Percentiles rank a stretch among this genome's conserved stretches.
These are phyloP conservation scores for Macrocybe gigantea DNA, from an alignment of 768 basidiomycete species.

Conservation along the genomic window DNA sequence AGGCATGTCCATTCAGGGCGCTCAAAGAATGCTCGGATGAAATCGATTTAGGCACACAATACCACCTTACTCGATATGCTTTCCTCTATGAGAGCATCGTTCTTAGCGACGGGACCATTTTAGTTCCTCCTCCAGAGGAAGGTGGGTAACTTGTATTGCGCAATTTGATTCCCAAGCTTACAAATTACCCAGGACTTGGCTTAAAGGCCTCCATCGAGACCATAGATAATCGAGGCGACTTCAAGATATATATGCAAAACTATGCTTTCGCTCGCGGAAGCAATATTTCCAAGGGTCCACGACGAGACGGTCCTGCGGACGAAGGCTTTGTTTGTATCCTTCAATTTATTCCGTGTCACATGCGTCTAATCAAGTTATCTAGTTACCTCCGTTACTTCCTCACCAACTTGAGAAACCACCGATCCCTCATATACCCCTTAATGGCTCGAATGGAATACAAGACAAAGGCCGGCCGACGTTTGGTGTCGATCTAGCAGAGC, in stretches of 20 bases:
- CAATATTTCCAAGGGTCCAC: constrained; percentile 56
- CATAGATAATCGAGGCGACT: constrained; percentile 93
- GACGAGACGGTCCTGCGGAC: constrained; percentile 83
- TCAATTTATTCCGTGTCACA: background rate
- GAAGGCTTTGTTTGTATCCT: constrained; percentile 86
- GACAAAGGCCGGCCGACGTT: constrained; percentile 82
- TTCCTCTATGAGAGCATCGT: constrained; percentile 91
- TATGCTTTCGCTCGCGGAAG: constrained; percentile 86
- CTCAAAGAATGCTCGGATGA: constrained; percentile 96
- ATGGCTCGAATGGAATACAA: constrained; percentile 29
- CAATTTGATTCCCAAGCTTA: background rate
- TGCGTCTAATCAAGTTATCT: background rate
- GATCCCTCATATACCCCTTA: constrained; percentile 10
- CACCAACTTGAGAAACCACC: constrained; percentile 21
- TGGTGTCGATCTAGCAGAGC: constrained; percentile 87
- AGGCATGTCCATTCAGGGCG: constrained; percentile 37
- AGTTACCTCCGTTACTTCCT: constrained; percentile 62
- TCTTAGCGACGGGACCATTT: constrained; percentile 79
- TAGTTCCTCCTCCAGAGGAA: constrained; percentile 73
- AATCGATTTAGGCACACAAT: constrained; percentile 96
- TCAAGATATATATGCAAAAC: constrained; percentile 96
- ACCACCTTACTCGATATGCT: constrained; percentile 91
- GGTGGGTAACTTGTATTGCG: constrained; percentile 31
- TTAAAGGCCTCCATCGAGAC: constrained; percentile 83
- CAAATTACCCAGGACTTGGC: constrained; percentile 41